Conservation (phyloP, 495 filamentous ascomycete species). For the Hypoxylon cercidicola region DNA sequence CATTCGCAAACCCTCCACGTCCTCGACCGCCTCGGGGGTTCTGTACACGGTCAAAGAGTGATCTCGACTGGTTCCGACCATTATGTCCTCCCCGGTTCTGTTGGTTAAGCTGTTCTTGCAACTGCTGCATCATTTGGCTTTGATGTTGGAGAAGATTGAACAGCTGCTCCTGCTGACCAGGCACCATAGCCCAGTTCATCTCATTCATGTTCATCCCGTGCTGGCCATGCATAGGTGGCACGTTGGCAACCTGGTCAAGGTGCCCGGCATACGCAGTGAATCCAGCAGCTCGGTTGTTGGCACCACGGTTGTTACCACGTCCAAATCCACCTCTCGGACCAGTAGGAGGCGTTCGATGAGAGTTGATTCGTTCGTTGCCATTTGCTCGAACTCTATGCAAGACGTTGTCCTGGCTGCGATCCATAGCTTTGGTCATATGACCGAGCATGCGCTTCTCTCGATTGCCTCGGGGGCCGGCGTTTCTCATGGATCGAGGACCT, state of each 20-base stretch:
- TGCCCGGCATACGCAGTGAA: constrained; percentile 58
- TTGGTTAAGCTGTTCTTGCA: constrained; percentile 70
- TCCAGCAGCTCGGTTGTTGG: constrained; percentile 54
- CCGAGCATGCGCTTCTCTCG: constrained; percentile 84
- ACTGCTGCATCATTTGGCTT: constrained; percentile 80
- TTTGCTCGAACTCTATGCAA: constrained; percentile 85
- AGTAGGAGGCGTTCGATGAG: constrained; percentile 77
- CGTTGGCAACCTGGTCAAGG: constrained; percentile 48
- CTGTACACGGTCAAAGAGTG: constrained; percentile 81
- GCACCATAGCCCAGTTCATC: constrained; percentile 59
- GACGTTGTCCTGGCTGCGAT: constrained; percentile 74
- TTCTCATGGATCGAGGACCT: constrained; percentile 95
- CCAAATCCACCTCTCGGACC: constrained; percentile 69
- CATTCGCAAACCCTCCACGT: constrained; percentile 51
- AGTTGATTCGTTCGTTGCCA: constrained; percentile 80
- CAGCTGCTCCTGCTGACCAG: constrained; percentile 75
- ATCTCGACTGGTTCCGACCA: constrained; percentile 63
- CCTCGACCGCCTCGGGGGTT: constrained; percentile 51
- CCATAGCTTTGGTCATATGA: constrained; percentile 88
- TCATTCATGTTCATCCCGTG: constrained; percentile 54
- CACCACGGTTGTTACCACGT: constrained; percentile 62
- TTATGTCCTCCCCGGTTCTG: constrained; percentile 44
- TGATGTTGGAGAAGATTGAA: constrained; percentile 91
- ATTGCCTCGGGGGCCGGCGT: constrained; percentile 59
- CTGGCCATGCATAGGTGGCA: constrained; percentile 51